Conservation (phyloP, 768 basidiomycete species). For the Jaapia argillacea region DNA sequence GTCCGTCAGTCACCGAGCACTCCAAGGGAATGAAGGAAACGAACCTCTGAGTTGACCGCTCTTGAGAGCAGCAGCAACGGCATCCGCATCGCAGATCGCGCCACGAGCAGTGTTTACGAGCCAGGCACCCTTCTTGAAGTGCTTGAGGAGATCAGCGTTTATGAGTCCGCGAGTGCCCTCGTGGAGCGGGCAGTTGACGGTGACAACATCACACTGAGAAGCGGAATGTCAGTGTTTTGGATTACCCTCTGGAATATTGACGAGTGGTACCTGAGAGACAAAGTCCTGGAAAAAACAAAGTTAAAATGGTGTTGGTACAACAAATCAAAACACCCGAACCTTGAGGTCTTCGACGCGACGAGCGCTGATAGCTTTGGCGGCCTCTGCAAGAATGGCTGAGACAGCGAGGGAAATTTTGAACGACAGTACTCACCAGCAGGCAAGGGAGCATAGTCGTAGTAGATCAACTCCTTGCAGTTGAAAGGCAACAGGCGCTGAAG, state of each 20-base stretch:
- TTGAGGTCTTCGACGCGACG: conserved; percentile 75
- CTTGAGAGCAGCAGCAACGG: conserved; percentile 65
- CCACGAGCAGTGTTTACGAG: conserved; percentile 92
- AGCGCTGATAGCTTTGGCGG: conserved; percentile 54
- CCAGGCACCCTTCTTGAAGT: conserved; percentile 91
- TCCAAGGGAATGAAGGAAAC: too few relatives aligned
- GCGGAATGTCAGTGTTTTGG: conserved; percentile 7
- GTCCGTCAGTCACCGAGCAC: too few relatives aligned
- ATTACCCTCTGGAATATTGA: neutral
- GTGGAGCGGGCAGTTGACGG: conserved; percentile 85
- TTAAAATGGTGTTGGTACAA: conserved; percentile 24
- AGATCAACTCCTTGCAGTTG: conserved; percentile 83
- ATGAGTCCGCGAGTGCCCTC: conserved; percentile 75
- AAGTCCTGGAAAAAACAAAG: too few relatives aligned
- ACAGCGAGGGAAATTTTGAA: too few relatives aligned
- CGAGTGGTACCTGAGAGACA: conserved; percentile 26
- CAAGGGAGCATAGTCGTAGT: conserved; percentile 78
- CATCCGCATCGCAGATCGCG: conserved; percentile 82
- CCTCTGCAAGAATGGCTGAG: too few relatives aligned
- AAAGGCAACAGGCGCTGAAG: conserved; percentile 74
- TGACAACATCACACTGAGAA: conserved; percentile 63
- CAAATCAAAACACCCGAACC: too few relatives aligned
- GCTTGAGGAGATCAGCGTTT: conserved; percentile 71
- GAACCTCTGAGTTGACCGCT: conserved; percentile 68
- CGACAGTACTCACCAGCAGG: conserved; percentile 38